Evolutionary conservation across 495 filamentous ascomycete species (phyloP), one percentile per base, ranked within the genome.

Genomic region (Parathielavia hyrcaniae): DNA sequence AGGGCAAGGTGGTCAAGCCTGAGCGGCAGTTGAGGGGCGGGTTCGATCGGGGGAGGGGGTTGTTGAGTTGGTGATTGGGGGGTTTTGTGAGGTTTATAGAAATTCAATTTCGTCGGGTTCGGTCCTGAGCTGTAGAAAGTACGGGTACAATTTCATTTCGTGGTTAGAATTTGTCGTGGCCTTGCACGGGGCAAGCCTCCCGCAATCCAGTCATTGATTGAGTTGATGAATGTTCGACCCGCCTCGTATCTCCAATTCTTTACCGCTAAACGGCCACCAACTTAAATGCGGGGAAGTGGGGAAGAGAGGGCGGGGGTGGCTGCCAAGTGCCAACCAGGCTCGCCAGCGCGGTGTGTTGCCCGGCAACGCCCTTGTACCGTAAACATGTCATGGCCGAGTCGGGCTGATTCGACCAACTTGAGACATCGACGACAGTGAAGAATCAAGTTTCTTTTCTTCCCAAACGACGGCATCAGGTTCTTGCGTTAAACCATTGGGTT

Each of bases 1-100:
- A 96, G 77, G 95, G 93, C 7, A 97, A 95, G 77, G 86, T 97
- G 17, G 82, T 97, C 39, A 95, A 97, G 76, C 86, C 89, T 23
- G 84, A 82, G 62, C 74, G 79, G 53, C 91, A 96, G 79, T 63
- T 98, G 60, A 72, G 93, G 36, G 93, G 88, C 32, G 93, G 93
- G 8, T 98, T 97, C 74, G 90, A 98, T 78, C 76, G 93, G 44
- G 77, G 71, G 47, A 88, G 77, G 65, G 86, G 87, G 44, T 43
- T 93, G 67, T 82, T 87, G 67, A 97, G 93, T 75, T 98, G 93
- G 93, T 98, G 43, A 55, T 47, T n/a, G 7, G 2, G 26, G 26
- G 26, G 6, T 6, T 30, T 13, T 12, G 16, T 3, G 10, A 12
- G 10, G 16, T 13, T 9, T 12, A n/a, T n/a, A 39, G 16, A 39